Base-by-base conservation (phyloP, 331 rosid genomes). In the Ulmus americana region DNA sequence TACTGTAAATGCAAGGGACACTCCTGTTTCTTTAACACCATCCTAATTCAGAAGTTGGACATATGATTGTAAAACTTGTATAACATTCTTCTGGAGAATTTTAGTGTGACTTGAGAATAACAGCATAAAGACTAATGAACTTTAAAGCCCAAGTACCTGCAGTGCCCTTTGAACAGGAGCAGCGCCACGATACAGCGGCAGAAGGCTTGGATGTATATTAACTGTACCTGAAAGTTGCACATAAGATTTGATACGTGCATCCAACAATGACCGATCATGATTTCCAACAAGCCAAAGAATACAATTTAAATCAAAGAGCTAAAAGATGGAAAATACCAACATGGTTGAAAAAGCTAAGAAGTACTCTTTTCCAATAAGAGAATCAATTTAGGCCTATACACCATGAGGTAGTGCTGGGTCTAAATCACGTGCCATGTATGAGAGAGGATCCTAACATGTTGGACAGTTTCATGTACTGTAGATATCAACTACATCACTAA, bases 121-220 rank as follows among this genome's bases (percentile, higher is more conserved):
- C 28, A 56, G 47, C 22, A 70, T 6, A 9, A 61, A 49, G 39
- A 56, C 60, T 38, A 39, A 14, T 42, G 14, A 67, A 59, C 48
- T n/a, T 50, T 40, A 49, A 22, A 71, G 43, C 55, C 39, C 35
- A 59, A 46, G 45, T 49, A 91, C 96, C 97, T 86, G 97, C 75
- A 92, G 72, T 20, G 98, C 95, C 78, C 97, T 77, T 79, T 92
- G 98, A 68, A 92, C 98, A 45, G 97, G 97, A 45, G 98, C 98
- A 64, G 95, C 97, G 63, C 98, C 97, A 28, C 97, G 94, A 65
- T 92, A 92, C 71, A 82, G 64, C 3, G 98, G 98, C 75, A 89
- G 76, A 65, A 86, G 69, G 68, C 95, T 92, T 43, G 98, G 98
- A 80, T 92, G 98, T 68, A 92, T 79, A 62, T 92, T 92, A 60